These are phyloP conservation scores for Erodium moschatum DNA, from an alignment of 441 rosid species.

Conservation along the genomic window DNA sequence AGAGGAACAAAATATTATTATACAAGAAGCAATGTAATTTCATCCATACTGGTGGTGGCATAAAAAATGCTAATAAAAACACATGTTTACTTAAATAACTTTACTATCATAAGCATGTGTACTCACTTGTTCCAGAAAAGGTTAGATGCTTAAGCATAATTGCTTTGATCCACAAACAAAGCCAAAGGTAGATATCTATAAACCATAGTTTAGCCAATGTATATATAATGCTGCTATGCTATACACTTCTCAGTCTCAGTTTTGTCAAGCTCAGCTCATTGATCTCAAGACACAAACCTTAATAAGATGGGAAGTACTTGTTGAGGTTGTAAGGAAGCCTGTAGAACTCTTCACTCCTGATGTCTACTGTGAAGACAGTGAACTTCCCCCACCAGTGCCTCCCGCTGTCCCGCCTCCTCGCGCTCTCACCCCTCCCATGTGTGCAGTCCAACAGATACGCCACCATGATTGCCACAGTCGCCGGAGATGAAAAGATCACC, in stretches of 20 bases:
- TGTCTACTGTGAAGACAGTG: conserved; percentile 56
- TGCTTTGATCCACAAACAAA: too few species aligned
- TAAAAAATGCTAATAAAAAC: too few species aligned
- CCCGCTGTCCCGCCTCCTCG: conserved; percentile 74
- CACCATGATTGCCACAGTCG: conserved; percentile 76
- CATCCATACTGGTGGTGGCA: too few species aligned
- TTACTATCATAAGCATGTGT: too few species aligned
- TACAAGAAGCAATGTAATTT: too few species aligned
- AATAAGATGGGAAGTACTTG: conserved; percentile 67
- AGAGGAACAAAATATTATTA: too few species aligned
- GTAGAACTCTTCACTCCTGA: conserved; percentile 77
- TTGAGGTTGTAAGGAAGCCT: conserved; percentile 83
- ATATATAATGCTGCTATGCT: too few species aligned
- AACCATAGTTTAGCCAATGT: too few species aligned
- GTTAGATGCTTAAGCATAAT: too few species aligned
- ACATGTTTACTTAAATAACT: too few species aligned
- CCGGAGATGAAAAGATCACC: conserved; percentile 76
- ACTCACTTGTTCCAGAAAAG: too few species aligned
- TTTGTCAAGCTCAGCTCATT: not conserved
- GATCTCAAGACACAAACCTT: not conserved
- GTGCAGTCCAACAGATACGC: conserved; percentile 82
- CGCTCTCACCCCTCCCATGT: conserved; percentile 37
- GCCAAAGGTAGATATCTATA: too few species aligned
- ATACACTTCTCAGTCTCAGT: not conserved
- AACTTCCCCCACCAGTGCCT: conserved; percentile 96